Percentiles rank a stretch among this genome's conserved stretches.
phyloP scores from a whole-genome alignment of 2,329 filamentous ascomycete genomes.

The Keithomyces neogunnii region DNA sequence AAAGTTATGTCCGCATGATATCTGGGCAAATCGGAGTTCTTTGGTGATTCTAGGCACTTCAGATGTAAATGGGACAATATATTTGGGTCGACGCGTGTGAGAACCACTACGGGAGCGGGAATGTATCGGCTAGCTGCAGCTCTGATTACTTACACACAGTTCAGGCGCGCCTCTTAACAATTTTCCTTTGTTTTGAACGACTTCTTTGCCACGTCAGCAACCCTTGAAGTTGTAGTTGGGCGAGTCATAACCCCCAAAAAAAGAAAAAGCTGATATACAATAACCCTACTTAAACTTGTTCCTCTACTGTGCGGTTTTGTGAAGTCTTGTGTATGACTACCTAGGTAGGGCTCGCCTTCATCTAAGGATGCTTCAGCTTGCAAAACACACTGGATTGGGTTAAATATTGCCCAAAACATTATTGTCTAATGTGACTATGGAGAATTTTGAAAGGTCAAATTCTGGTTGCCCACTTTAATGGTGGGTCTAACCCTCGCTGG shows the following conservation, averaged over 20 bases:
- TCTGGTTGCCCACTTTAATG: not conserved
- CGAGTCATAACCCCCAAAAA: slow-evolving; percentile 17
- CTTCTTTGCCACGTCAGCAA: slow-evolving; percentile 21
- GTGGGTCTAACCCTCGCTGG: not conserved
- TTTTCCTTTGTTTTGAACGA: slow-evolving; percentile 30
- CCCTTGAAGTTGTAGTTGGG: slow-evolving; percentile 23
- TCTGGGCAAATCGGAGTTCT: slow-evolving; percentile 18
- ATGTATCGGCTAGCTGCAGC: slow-evolving; percentile 33
- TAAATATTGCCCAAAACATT: not conserved
- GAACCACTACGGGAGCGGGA: slow-evolving; percentile 35
- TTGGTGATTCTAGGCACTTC: slow-evolving; percentile 25
- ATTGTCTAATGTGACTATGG: not conserved
- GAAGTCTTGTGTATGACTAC: slow-evolving; percentile 7
- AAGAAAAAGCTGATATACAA: slow-evolving; percentile 30
- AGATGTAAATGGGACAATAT: slow-evolving; percentile 28
- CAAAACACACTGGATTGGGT: not conserved
- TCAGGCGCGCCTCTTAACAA: slow-evolving; percentile 11
- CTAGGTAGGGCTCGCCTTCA: not conserved
- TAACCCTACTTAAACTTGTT: slow-evolving; percentile 14
- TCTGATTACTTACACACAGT: slow-evolving; percentile 17
- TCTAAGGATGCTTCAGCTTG: no score
- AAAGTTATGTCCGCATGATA: slow-evolving; percentile 12
- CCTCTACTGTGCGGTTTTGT: slow-evolving; percentile 2
- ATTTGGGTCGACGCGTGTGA: slow-evolving; percentile 29
- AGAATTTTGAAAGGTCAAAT: not conserved